Percentiles rank a stretch among this genome's conserved stretches.
These are phyloP conservation scores for Leptodontidium sp. DNA, from an alignment of 2,329 filamentous ascomycete genomes.

Conservation along the genomic window DNA sequence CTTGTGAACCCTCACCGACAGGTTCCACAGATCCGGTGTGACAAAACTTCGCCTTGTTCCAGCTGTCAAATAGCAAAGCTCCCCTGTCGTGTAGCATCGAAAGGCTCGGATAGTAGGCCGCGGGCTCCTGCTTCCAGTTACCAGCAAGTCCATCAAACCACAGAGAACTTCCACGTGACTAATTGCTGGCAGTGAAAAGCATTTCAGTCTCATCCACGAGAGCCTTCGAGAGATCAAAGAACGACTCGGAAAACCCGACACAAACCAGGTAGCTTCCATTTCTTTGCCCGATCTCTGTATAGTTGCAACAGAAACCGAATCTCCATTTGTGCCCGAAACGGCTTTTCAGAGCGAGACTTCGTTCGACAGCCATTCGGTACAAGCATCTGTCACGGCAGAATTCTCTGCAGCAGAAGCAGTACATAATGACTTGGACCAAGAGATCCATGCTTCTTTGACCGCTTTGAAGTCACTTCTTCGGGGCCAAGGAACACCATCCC, in stretches of 20 bases:
- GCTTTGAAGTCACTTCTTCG: conserved; percentile 29
- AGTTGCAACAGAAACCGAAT: neutral
- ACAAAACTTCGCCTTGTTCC: conserved; percentile 32
- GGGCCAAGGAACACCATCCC: conserved; percentile 18
- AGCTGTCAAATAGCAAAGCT: conserved; percentile 32
- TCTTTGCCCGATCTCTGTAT: neutral
- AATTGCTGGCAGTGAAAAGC: conserved; percentile 13
- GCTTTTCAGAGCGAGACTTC: conserved; percentile 31
- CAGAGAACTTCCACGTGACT: neutral
- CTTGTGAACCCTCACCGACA: conserved; percentile 1
- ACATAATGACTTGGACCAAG: conserved; percentile 12
- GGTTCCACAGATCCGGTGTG: conserved; percentile 28
- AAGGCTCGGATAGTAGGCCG: neutral
- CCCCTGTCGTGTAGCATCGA: conserved; percentile 22
- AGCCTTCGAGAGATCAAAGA: conserved; percentile 29
- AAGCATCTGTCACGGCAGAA: conserved; percentile 31
- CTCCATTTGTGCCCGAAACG: conserved; percentile 17
- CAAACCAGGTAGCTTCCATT: neutral
- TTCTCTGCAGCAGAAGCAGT: conserved; percentile 23
- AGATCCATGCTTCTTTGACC: conserved; percentile 27
- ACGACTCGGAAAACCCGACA: conserved; percentile 18
- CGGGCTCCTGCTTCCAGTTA: conserved; percentile 15
- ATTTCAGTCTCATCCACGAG: conserved; percentile 29
- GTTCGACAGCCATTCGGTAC: conserved; percentile 24
- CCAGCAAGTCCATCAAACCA: neutral